A percentile compares a stretch with the other conserved stretches of the same genome.
Conservation (phyloP, 257 asterid genomes). For the Solanum arcanum region DNA sequence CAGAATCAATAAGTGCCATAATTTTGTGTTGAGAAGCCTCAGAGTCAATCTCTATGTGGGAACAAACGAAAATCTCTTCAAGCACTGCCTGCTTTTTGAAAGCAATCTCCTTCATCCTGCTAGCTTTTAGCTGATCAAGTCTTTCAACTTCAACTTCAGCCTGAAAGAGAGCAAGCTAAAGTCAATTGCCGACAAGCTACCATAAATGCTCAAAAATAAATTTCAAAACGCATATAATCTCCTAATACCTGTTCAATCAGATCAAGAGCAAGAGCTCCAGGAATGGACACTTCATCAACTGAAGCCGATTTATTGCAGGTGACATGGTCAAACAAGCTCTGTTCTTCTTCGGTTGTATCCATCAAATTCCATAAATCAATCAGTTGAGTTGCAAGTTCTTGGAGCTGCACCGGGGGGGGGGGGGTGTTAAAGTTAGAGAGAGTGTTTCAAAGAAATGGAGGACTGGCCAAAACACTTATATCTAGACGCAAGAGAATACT, state of each 20-base stretch:
- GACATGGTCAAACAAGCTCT: slow-evolving; percentile 52
- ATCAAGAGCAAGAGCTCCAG: slow-evolving; percentile 84
- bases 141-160: slow-evolving; percentile 94
- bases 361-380: slow-evolving; percentile 96
- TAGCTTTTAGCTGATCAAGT: slow-evolving; percentile 84
- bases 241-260: slow-evolving; percentile 68
- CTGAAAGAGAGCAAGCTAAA: slow-evolving; percentile 20
- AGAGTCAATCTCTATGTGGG: slow-evolving; percentile 74
- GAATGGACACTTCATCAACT: slow-evolving; percentile 67
- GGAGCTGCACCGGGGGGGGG: slow-evolving; percentile 45
- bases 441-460: background rate
- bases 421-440: background rate
- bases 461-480: background rate
- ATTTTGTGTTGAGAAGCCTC: slow-evolving; percentile 75
- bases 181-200: background rate
- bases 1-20: slow-evolving; percentile 69
- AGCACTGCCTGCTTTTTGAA: slow-evolving; percentile 85
- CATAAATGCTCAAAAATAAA: background rate
- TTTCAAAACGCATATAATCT: background rate
- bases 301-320: slow-evolving; percentile 74
- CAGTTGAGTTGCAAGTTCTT: slow-evolving; percentile 79
- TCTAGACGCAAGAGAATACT: background rate
- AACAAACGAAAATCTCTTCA: slow-evolving; percentile 69
- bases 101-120: slow-evolving; percentile 96
- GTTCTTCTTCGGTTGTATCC: slow-evolving; percentile 82